These are phyloP conservation scores for Xylariales sp. DNA, from an alignment of 2,329 filamentous ascomycete species.

Conservation along the genomic window DNA sequence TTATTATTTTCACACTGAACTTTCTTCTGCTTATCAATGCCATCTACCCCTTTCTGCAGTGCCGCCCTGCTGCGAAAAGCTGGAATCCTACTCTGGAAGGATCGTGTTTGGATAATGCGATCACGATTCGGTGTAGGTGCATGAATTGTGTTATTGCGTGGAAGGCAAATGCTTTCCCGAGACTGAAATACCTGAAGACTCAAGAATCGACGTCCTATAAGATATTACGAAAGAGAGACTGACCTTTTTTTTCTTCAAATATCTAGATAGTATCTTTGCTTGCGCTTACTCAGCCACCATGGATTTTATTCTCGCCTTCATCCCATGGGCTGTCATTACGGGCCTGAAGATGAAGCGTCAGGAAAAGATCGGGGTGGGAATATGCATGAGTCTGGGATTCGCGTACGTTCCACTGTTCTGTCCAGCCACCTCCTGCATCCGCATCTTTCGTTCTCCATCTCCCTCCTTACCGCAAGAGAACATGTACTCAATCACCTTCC, in stretches of 20 bases:
- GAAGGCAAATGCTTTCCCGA: too few relatives aligned
- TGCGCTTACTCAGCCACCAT: conserved; percentile 23
- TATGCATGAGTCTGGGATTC: conserved; percentile 31
- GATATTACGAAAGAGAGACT: too few relatives aligned
- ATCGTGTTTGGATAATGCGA: conserved; percentile 16
- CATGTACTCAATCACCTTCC: neutral
- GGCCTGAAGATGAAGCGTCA: conserved; percentile 30
- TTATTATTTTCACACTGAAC: conserved; percentile 27
- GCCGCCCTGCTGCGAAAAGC: conserved; percentile 10
- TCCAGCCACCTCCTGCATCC: neutral
- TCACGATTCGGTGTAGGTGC: too few relatives aligned
- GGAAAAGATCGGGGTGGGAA: conserved; percentile 31
- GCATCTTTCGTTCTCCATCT: conserved; percentile 15
- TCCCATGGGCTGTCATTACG: conserved; percentile 34
- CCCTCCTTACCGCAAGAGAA: conserved; percentile 4
- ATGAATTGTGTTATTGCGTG: too few relatives aligned
- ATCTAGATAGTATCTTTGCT: conserved; percentile 17
- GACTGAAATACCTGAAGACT: too few relatives aligned
- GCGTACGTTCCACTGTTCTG: conserved; percentile 16
- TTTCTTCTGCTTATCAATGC: conserved; percentile 18
- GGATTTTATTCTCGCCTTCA: conserved; percentile 31
- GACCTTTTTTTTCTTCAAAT: too few relatives aligned
- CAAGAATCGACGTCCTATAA: too few relatives aligned
- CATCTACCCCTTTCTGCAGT: conserved; percentile 19
- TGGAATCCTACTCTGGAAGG: conserved; percentile 12